These are phyloP conservation scores for Diaporthe sp. DNA, from an alignment of 2,329 filamentous ascomycete species.

Conservation along the genomic window DNA sequence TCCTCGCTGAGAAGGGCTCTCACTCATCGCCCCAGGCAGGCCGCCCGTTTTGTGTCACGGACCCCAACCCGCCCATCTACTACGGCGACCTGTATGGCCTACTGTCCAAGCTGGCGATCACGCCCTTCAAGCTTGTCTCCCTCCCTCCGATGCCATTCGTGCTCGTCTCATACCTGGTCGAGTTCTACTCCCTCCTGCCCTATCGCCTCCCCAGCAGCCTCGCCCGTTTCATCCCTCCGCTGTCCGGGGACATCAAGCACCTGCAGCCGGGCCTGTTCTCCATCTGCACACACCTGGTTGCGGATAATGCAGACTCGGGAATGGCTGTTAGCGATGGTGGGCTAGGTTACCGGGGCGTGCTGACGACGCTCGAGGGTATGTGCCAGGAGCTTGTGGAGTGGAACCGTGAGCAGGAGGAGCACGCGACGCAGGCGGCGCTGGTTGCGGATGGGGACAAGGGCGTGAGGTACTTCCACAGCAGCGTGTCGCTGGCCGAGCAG, in stretches of 20 bases:
- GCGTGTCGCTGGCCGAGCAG: constrained; percentile 56
- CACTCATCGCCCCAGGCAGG: constrained; percentile 51
- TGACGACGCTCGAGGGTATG: constrained; percentile 58
- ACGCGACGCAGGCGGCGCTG: constrained; percentile 27
- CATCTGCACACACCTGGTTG: constrained; percentile 57
- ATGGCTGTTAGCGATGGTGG: constrained; percentile 54
- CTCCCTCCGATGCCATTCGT: constrained; percentile 54
- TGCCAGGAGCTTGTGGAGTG: constrained; percentile 57
- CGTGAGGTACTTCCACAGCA: constrained; percentile 53
- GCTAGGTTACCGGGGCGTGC: constrained; percentile 55
- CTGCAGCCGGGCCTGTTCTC: constrained; percentile 58
- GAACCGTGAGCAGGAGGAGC: constrained; percentile 54
- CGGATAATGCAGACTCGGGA: constrained; percentile 50
- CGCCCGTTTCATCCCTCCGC: constrained; percentile 48
- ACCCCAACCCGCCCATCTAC: constrained; percentile 58
- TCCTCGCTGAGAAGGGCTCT: constrained; percentile 49
- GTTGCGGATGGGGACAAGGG: not conserved
- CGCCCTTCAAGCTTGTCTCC: constrained; percentile 51
- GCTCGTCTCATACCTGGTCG: constrained; percentile 53
- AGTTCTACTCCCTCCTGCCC: constrained; percentile 54
- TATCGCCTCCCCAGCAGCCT: constrained; percentile 46
- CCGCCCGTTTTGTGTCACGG: constrained; percentile 57
- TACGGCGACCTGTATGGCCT: constrained; percentile 55
- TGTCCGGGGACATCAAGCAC: constrained; percentile 53
- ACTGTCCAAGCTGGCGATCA: constrained; percentile 52